Evolutionary conservation across 2,329 filamentous ascomycete genomes (phyloP), one percentile per base, ranked within the genome.

Genomic region (Dendryphion nanum): DNA sequence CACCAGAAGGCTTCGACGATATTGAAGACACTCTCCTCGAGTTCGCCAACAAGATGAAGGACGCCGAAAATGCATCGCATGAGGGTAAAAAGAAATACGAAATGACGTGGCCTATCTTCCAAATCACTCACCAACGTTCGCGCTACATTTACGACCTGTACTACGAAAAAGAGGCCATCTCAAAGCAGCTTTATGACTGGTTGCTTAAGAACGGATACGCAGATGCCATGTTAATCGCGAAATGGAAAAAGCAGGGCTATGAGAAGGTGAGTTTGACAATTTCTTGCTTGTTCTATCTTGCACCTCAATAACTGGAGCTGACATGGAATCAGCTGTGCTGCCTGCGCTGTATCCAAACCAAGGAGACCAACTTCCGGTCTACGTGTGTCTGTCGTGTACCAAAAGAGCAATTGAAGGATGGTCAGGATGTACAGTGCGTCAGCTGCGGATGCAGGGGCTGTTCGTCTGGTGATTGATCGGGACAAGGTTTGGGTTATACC

Each of bases 221-320:
- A 4, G 93, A 98, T 69, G 82, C 87, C 31, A 93, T 90, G 73
- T 73, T 98, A 61, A 97, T 98, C 61, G 93, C 93, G 12, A 98
- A 98, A 73, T 98, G 93, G 93, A 98, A 98, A 81, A 98, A 98
- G 74, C 86, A 94, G 59, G 93, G 93, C 13, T 98, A 98, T 60
- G 93, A 98, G 69, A 96, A 97, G 82, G 87, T 88, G 66, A 35
- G 75, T 65, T 5, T 18, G 20, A 44, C 23, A 26, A 10, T 10
- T n/a, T 10, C 23, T 26, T 26, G 23, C 23, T 8, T n/a, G n/a
- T n/a, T 8, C 23, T 8, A 26, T 26, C n/a, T 26, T n/a, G n/a
- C 10, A 10, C 10, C 10, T n/a, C 10, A n/a, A 26, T n/a, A 26
- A 3, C n/a, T 3, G 10, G 10, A 26, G 7, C 23, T 26, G 23